Evolutionary conservation across 2,329 filamentous ascomycete genomes (phyloP).

Genomic region (Calonectria hawksworthii): DNA sequence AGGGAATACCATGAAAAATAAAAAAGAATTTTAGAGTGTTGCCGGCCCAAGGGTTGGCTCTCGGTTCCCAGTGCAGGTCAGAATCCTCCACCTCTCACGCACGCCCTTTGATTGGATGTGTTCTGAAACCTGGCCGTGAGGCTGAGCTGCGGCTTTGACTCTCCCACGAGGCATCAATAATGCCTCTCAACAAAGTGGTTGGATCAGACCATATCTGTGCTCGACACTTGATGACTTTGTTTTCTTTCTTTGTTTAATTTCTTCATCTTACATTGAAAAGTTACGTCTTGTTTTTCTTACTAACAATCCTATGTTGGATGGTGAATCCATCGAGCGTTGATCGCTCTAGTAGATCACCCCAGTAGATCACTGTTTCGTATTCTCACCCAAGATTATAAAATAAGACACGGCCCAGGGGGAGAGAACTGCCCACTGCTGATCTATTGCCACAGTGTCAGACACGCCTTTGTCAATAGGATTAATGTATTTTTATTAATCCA

Average conservation of each 20-base stretch:
- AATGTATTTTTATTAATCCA: neutral
- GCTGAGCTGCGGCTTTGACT: constrained; percentile 6
- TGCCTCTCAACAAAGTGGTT: neutral
- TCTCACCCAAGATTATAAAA: neutral
- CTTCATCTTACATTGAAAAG: neutral
- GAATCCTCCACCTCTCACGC: neutral
- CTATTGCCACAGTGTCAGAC: neutral
- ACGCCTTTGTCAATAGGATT: neutral
- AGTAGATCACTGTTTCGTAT: neutral
- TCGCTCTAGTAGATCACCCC: neutral
- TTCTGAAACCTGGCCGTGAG: constrained; percentile 1
- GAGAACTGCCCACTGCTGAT: neutral
- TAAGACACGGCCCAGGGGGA: neutral
- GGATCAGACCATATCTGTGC: neutral
- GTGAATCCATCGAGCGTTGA: neutral
- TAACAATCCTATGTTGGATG: neutral
- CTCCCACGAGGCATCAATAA: neutral
- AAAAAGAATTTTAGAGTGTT: neutral
- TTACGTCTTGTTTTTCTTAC: neutral
- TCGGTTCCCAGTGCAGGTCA: neutral
- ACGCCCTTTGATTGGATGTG: neutral
- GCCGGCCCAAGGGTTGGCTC: neutral
- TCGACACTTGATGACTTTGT: neutral
- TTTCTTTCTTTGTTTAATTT: neutral
- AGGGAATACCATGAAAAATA: no score